Conservation (phyloP, 2,329 filamentous ascomycete genomes). For the Scortechinia acanthostroma region DNA sequence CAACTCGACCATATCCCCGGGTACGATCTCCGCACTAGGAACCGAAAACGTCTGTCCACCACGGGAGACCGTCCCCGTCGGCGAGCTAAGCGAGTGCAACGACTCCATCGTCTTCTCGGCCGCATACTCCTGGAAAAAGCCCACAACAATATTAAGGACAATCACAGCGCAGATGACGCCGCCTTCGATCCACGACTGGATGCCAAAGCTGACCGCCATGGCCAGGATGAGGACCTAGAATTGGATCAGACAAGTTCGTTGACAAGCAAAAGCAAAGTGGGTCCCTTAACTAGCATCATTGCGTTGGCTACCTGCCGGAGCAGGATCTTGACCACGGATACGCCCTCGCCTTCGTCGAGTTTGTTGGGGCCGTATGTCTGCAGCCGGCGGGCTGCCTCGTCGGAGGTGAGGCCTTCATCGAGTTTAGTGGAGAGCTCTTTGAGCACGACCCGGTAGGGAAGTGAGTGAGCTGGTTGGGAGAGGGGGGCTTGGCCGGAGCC, state of each 20-base stretch:
- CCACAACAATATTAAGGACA: slow-evolving; percentile 47
- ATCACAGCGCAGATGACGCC: slow-evolving; percentile 51
- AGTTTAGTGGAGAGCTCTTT: slow-evolving; percentile 45
- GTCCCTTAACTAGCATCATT: slow-evolving; percentile 48
- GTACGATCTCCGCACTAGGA: slow-evolving; percentile 39
- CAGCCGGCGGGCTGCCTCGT: slow-evolving; percentile 44
- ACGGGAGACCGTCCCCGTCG: slow-evolving; percentile 34
- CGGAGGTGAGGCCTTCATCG: slow-evolving; percentile 45
- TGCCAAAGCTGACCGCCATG: slow-evolving; percentile 49
- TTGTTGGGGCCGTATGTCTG: slow-evolving; percentile 54
- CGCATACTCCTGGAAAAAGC: slow-evolving; percentile 37
- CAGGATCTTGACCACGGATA: slow-evolving; percentile 56
- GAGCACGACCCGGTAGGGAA: slow-evolving; percentile 41
- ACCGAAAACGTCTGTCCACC: slow-evolving; percentile 34
- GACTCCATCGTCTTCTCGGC: slow-evolving; percentile 40
- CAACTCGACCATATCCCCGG: slow-evolving; percentile 43
- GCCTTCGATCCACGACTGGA: slow-evolving; percentile 51
- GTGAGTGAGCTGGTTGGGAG: slow-evolving; percentile 53
- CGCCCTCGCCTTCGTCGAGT: slow-evolving; percentile 49
- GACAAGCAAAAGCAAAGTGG: slow-evolving; percentile 28
- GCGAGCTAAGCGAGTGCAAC: slow-evolving; percentile 32
- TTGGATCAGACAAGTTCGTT: slow-evolving; percentile 12
- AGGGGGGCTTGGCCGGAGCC: too few relatives aligned
- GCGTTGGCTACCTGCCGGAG: slow-evolving; percentile 63
- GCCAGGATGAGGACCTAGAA: slow-evolving; percentile 42